Evolutionary conservation across 345 rosid species (phyloP).

Genomic region (Brassica incana): DNA sequence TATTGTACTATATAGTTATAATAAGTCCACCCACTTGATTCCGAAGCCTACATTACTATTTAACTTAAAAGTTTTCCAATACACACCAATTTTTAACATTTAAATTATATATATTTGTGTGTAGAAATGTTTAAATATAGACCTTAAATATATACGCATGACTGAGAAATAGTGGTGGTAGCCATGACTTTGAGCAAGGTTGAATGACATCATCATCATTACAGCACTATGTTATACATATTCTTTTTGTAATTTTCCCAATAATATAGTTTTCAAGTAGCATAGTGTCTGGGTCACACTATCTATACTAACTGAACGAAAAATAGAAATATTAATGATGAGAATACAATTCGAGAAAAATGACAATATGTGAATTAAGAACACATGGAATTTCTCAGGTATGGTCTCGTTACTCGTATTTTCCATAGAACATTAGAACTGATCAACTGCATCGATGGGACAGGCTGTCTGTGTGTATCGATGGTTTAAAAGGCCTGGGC

Average conservation of each 20-base stretch:
- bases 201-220: constrained; percentile 44
- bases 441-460: not conserved
- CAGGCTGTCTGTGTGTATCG: constrained; percentile 2
- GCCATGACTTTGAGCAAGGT: constrained; percentile 45
- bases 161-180: constrained; percentile 14
- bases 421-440: not conserved
- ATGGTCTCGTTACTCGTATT: not conserved
- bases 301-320: not conserved
- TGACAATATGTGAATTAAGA: not conserved
- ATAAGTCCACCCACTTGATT: constrained; percentile 31
- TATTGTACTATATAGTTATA: constrained; percentile 11
- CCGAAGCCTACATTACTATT: constrained; percentile 13
- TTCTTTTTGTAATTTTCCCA: not conserved
- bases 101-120: not conserved
- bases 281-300: not conserved
- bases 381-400: not conserved
- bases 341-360: not conserved
- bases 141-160: constrained; percentile 11
- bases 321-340: not conserved
- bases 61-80: constrained; percentile 31
- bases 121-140: not conserved
- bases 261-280: not conserved
- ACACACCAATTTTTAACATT: not conserved
- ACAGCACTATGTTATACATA: not conserved
- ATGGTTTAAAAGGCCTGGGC: constrained; percentile 26